A percentile compares a stretch with the other conserved stretches of the same genome.
Evolutionary conservation across 2,329 filamentous ascomycete genomes (phyloP).

Genomic region (Thielaviopsis populi): DNA sequence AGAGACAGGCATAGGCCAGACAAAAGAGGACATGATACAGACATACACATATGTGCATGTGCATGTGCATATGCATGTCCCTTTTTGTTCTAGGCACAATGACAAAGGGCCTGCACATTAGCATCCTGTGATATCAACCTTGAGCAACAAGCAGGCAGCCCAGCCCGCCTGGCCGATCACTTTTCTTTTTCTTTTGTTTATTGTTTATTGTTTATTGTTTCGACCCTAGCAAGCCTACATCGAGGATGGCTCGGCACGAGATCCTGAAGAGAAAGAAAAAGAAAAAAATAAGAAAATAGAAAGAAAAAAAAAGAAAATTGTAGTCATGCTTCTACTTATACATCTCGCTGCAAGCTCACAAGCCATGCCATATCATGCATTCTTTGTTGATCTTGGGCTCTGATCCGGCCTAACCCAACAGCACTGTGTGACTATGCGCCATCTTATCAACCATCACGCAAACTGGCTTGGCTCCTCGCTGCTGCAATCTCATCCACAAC

Average conservation of each 20-base stretch:
- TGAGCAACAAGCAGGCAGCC: background rate
- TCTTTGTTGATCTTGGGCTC: no score
- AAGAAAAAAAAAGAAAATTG: background rate
- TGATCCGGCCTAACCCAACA: no score
- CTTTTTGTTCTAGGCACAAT: background rate
- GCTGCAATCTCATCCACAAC: background rate
- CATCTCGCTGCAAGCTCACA: background rate
- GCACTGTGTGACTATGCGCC: no score
- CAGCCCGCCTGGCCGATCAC: background rate
- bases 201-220: conserved; percentile 1
- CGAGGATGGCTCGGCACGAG: background rate
- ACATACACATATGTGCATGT: background rate
- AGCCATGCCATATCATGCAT: no score
- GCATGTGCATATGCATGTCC: background rate
- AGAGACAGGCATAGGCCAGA: background rate
- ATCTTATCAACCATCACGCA: no score
- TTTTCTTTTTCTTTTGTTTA: background rate
- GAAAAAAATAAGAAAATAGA: background rate
- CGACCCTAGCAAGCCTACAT: background rate
- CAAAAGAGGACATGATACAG: background rate
- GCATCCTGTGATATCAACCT: background rate
- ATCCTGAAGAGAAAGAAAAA: background rate
- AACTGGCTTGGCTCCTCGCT: no score
- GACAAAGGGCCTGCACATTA: background rate
- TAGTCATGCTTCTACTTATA: background rate